Evolutionary conservation across 1,284 basidiomycete species (phyloP).

Genomic region (Puccinia polysora): DNA sequence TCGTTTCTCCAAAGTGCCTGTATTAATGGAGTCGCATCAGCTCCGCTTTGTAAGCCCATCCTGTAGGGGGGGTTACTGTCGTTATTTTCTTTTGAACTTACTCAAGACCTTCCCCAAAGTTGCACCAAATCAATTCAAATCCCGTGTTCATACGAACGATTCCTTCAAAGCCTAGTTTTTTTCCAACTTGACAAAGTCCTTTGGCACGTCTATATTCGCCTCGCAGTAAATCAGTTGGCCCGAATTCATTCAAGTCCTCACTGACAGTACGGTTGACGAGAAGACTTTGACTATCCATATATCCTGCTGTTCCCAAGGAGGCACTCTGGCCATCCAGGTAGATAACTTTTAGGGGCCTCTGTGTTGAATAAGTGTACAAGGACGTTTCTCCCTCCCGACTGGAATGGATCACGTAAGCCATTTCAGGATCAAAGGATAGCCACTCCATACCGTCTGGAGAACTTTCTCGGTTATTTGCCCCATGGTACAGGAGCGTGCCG

Average conservation of each 20-base stretch:
- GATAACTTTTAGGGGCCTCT: background rate
- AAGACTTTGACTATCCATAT: background rate
- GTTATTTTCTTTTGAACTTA: too few relatives aligned
- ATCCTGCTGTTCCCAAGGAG: background rate
- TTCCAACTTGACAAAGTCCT: background rate
- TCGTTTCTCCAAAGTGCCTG: too few relatives aligned
- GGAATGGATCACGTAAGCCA: background rate
- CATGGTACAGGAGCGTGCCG: background rate
- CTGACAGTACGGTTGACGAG: background rate
- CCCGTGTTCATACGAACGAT: background rate
- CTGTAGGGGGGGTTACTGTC: background rate
- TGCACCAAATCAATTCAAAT: conserved; percentile 4
- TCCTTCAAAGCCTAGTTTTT: background rate
- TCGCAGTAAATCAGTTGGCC: background rate
- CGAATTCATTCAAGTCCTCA: background rate
- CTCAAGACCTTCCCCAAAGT: background rate
- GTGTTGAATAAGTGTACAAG: background rate
- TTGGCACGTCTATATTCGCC: background rate
- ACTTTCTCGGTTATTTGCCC: background rate
- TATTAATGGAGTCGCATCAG: too few relatives aligned
- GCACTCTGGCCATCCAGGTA: conserved; percentile 1
- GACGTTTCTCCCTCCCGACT: background rate
- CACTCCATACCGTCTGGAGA: background rate
- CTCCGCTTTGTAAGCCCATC: background rate
- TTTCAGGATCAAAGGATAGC: conserved; percentile 1